Conservation (phyloP, 1,139 yeast species). For the Candida albicans region DNA sequence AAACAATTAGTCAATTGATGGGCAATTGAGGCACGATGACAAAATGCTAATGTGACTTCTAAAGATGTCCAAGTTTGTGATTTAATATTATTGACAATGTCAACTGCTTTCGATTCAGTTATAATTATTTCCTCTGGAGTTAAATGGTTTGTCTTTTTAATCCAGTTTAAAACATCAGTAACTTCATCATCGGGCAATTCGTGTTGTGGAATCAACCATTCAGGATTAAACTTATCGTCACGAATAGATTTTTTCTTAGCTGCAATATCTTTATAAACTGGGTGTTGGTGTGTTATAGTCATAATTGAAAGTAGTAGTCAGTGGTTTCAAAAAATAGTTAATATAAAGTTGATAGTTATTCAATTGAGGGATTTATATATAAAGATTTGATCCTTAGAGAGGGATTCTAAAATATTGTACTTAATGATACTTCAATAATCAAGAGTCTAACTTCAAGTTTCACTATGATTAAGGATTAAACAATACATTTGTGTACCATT, state of each 20-base stretch:
- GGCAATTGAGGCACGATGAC: slow-evolving; percentile 47
- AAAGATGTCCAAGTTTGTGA: slow-evolving; percentile 36
- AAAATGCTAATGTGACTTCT: slow-evolving; percentile 51
- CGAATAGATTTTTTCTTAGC: slow-evolving; percentile 33
- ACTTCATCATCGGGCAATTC: slow-evolving; percentile 28
- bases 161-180: slow-evolving; percentile 30
- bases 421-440: no score
- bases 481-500: no score
- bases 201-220: slow-evolving; percentile 40
- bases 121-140: slow-evolving; percentile 44
- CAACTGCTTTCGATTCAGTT: slow-evolving; percentile 44
- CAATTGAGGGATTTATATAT: no score
- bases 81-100: slow-evolving; percentile 36
- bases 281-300: slow-evolving; percentile 9
- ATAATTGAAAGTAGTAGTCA: neutral
- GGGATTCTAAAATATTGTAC: no score
- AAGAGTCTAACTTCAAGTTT: no score
- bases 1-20: slow-evolving; percentile 39
- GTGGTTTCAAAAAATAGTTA: no score
- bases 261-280: slow-evolving; percentile 32
- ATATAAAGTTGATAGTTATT: no score
- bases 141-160: slow-evolving; percentile 30
- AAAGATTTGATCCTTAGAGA: no score
- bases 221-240: slow-evolving; percentile 34
- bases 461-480: no score